These are phyloP conservation scores for Fusarium lyarnte DNA, from an alignment of 2,329 filamentous ascomycete genomes.

Conservation along the genomic window DNA sequence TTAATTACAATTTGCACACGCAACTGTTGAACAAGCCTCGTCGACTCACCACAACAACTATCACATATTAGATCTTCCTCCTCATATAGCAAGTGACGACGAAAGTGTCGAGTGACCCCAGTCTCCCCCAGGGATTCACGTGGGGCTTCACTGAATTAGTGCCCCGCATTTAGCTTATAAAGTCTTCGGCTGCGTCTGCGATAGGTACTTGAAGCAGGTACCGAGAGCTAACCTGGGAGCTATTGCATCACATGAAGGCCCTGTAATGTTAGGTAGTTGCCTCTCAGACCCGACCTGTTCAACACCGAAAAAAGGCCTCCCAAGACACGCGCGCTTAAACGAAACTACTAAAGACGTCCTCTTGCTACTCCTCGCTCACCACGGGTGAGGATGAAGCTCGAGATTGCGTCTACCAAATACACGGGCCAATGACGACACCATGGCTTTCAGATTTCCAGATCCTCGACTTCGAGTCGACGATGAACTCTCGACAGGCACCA, in stretches of 20 bases:
- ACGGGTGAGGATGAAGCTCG: constrained; percentile 41
- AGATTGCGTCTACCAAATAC: constrained; percentile 26
- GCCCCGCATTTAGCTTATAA: constrained; percentile 43
- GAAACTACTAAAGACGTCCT: constrained; percentile 18
- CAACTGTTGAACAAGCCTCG: neutral
- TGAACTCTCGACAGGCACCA: constrained; percentile 30
- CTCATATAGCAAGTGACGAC: neutral
- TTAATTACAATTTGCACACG: neutral
- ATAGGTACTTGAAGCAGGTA: constrained; percentile 31
- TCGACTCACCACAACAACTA: neutral
- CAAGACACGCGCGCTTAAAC: constrained; percentile 3
- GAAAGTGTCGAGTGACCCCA: constrained; percentile 20
- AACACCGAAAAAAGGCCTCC: constrained; percentile 31
- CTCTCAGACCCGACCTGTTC: constrained; percentile 8
- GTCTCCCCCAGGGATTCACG: constrained; percentile 24
- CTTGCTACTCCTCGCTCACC: constrained; percentile 29
- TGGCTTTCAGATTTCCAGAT: constrained; percentile 53
- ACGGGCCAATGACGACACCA: constrained; percentile 46
- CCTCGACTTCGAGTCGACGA: constrained; percentile 44
- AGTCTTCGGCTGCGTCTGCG: constrained; percentile 10
- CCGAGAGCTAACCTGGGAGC: constrained; percentile 34
- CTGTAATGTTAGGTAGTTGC: constrained; percentile 13
- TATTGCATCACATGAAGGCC: constrained; percentile 46
- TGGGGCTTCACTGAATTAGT: constrained; percentile 40
- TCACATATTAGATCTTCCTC: neutral